phyloP scores from a whole-genome alignment of 345 rosid genomes.

The Eucalyptus lansdowneana region DNA sequence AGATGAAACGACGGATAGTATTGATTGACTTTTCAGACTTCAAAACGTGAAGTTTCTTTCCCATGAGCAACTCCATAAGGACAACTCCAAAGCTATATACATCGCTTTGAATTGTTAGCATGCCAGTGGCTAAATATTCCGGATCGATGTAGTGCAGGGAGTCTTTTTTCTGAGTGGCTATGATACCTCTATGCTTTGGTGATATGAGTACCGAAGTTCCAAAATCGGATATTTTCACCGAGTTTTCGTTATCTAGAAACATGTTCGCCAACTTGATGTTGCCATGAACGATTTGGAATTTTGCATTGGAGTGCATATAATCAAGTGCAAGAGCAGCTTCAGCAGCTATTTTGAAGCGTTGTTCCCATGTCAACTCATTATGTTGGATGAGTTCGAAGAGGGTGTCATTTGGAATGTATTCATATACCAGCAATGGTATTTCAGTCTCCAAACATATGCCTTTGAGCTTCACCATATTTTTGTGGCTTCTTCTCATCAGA shows the following conservation, averaged over 20 bases:
- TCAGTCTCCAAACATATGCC: neutral
- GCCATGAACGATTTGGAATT: neutral
- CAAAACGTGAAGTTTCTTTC: neutral
- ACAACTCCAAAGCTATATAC: neutral
- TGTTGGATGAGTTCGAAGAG: fast-evolving
- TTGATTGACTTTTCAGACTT: neutral
- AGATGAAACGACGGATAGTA: neutral
- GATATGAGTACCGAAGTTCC: neutral
- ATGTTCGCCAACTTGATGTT: neutral
- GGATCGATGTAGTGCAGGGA: neutral
- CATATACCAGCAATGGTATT: neutral
- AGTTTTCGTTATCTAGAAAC: neutral
- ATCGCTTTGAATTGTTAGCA: neutral
- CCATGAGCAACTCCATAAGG: neutral
- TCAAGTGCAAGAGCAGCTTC: neutral
- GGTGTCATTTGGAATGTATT: neutral
- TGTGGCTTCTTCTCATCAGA: neutral
- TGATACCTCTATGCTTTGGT: neutral
- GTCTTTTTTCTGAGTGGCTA: neutral
- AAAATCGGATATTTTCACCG: neutral
- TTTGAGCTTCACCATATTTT: neutral
- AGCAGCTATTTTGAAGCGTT: fast-evolving
- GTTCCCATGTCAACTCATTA: neutral
- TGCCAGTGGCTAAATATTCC: neutral
- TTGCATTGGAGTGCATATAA: neutral